Percentiles rank a stretch among this genome's conserved stretches.
Evolutionary conservation across 257 asterid genomes (phyloP).

Genomic region (Parsonsia alboflavescens): DNA sequence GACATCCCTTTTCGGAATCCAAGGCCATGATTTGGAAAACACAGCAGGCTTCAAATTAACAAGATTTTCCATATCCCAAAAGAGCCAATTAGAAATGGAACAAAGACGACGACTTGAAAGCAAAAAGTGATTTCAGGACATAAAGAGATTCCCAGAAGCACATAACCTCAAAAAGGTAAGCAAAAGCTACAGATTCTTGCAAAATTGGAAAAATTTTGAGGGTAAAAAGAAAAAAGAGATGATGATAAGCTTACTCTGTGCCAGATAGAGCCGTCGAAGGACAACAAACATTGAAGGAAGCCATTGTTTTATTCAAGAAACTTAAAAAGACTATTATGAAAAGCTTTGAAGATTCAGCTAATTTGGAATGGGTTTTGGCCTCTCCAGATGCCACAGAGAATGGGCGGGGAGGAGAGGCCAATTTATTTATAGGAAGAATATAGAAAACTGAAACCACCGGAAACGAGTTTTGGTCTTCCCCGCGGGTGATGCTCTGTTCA

Average conservation of each 20-base stretch:
- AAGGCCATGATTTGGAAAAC: neutral
- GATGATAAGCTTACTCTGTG: conserved; percentile 39
- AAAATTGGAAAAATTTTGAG: neutral
- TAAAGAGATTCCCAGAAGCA: neutral
- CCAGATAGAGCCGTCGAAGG: conserved; percentile 48
- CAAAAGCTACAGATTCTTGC: neutral
- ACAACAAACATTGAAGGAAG: conserved; percentile 62
- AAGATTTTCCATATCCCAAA: neutral
- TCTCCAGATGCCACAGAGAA: neutral
- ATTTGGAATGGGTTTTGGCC: neutral
- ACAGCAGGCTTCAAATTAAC: neutral
- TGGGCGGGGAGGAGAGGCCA: conserved; percentile 12
- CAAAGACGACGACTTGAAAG: neutral
- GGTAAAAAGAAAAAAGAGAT: neutral
- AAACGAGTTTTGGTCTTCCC: neutral
- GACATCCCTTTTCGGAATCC: neutral
- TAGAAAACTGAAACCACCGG: conserved; percentile 17
- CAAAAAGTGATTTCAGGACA: neutral
- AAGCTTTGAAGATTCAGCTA: conserved; percentile 1
- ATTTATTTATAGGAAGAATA: neutral
- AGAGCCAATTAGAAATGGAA: neutral
- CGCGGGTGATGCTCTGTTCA: neutral
- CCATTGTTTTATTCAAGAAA: conserved; percentile 33
- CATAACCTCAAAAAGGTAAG: neutral
- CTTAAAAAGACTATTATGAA: neutral